Evolutionary conservation across 2,329 filamentous ascomycete species (phyloP).

Genomic region (Nothophaeocryptopus gaeumannii): DNA sequence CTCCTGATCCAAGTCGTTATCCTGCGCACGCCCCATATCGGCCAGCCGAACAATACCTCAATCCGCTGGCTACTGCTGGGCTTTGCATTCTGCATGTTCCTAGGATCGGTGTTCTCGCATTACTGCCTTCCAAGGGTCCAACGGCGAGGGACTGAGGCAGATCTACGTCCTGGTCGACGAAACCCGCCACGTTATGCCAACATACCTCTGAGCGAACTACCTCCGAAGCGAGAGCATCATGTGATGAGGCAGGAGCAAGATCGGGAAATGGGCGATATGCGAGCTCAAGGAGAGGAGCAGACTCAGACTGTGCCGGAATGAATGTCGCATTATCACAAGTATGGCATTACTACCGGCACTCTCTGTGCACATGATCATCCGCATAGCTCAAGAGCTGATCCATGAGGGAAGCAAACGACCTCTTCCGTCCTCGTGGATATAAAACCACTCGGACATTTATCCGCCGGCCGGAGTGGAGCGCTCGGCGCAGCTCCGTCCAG

Average conservation of each 20-base stretch:
- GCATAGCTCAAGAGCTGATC: too few relatives aligned
- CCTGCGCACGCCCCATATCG: not conserved
- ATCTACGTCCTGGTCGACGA: not conserved
- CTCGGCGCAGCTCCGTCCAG: too few relatives aligned
- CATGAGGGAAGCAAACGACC: too few relatives aligned
- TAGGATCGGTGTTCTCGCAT: constrained; percentile 16
- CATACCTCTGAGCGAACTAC: not conserved
- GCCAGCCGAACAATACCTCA: constrained; percentile 12
- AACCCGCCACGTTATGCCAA: not conserved
- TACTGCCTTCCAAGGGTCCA: constrained; percentile 20
- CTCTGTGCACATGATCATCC: too few relatives aligned
- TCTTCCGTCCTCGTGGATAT: too few relatives aligned
- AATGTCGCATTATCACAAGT: too few relatives aligned
- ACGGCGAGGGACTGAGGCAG: constrained; percentile 2
- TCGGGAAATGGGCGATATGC: too few relatives aligned
- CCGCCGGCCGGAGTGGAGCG: constrained; percentile 1
- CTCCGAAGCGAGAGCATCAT: not conserved
- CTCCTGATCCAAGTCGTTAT: constrained; percentile 44
- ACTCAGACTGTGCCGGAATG: too few relatives aligned
- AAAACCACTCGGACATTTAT: not conserved
- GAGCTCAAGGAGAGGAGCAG: too few relatives aligned
- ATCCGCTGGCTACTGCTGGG: constrained; percentile 17
- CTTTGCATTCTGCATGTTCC: constrained; percentile 18
- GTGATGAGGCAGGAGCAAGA: too few relatives aligned
- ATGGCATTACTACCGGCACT: too few relatives aligned